Conservation (phyloP, 169 alveolate genomes). For the Cryptosporidium sp. region DNA sequence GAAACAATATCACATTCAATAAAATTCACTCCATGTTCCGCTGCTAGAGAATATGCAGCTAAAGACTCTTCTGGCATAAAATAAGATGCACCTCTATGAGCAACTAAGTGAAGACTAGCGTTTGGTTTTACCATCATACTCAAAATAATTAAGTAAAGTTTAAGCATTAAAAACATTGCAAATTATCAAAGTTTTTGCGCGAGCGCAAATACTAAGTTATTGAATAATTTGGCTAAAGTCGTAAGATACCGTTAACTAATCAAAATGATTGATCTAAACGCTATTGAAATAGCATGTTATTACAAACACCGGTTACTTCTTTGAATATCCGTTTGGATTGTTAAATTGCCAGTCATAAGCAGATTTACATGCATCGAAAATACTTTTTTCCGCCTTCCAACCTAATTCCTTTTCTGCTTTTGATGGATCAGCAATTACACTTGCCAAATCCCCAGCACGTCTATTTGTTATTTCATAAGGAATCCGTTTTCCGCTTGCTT, state of each 20-base stretch:
- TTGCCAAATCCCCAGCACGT: conserved; percentile 92
- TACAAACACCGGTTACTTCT: background rate
- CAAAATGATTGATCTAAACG: background rate
- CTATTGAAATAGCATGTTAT: background rate
- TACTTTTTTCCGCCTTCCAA: conserved; percentile 86
- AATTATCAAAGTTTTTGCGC: background rate
- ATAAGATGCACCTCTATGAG: conserved; percentile 84
- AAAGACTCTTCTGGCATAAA: conserved; percentile 82
- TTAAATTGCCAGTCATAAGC: conserved; percentile 80
- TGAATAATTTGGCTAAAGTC: background rate
- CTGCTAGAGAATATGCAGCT: conserved; percentile 79
- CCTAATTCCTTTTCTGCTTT: conserved; percentile 87
- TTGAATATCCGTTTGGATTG: conserved; percentile 80
- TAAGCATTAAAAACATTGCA: background rate
- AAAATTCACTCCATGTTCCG: conserved; percentile 80
- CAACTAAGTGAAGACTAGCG: conserved; percentile 49
- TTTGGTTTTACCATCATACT: background rate
- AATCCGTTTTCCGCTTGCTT: conserved; percentile 85
- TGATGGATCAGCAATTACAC: conserved; percentile 88
- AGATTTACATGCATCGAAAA: conserved; percentile 73
- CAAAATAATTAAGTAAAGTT: background rate
- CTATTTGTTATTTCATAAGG: conserved; percentile 79
- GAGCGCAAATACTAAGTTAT: background rate
- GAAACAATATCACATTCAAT: conserved; percentile 83
- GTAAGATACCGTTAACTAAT: too few relatives aligned